Evolutionary conservation across 176 grass and related monocot genomes (phyloP), one percentile per base, ranked within the genome.

Genomic region (Elaeis guineensis): DNA sequence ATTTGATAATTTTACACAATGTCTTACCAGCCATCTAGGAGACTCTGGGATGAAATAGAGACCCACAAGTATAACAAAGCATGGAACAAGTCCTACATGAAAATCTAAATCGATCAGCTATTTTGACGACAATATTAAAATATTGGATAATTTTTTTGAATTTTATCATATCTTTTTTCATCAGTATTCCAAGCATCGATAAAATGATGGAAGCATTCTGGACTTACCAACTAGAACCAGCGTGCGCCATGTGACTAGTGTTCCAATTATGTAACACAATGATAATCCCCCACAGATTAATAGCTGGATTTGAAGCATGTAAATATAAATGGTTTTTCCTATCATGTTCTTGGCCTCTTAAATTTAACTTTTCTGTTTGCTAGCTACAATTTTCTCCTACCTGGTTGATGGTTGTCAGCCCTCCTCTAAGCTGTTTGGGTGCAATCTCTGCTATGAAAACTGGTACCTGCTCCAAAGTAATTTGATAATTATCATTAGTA

Each of bases 381-480:
- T 30, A 4, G 35, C 35, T 39, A 12, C 35, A 39, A 39, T 12
- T 12, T 39, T 39, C 35, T 39, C 35, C 35, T 39, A 80, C 81
- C 51, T 84, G 81, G 35, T 89, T 84, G 29, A 89, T 30, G 58
- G 86, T 80, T 35, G 86, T 78, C 25, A 89, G 86, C 3, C 61
- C 69, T 15, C 86, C 81, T 2, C 81, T 65, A 65, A 89, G 69
- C 55, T 57, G 65, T 69, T 84, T 89, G 4, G 81, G 77, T 51
- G 86, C 69, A 19, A 89, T 81, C 72, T 89, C 86, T 52, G 86
- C 86, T 59, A 89, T 85, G 57, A 89, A 89, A 59, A 85, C 73
- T 5, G 86, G 86, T 14, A 85, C 81, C 81, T 89, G 72, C 50
- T 49, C 22, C 7, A 14, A 28, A 21, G 14, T 61, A n/a, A 39